A percentile compares a stretch with the other conserved stretches of the same genome.
Evolutionary conservation across 345 rosid species (phyloP).

Genomic region (Bruguiera gymnorhiza): DNA sequence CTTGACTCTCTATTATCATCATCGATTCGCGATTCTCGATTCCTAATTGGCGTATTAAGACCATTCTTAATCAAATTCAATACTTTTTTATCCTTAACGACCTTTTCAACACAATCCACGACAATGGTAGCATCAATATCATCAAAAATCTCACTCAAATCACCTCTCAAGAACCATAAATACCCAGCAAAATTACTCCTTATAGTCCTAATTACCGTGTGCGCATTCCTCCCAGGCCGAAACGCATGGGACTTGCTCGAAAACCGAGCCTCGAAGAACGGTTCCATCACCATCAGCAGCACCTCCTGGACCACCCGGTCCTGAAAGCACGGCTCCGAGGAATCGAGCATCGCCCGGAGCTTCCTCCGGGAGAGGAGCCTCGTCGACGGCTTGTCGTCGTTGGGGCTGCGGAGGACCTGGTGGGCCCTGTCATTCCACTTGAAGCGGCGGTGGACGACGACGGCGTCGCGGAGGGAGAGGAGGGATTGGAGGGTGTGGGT

Average conservation of each 20-base stretch:
- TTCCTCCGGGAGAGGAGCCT: slow-evolving; percentile 55
- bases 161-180: slow-evolving; percentile 85
- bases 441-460: slow-evolving; percentile 51
- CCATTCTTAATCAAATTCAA: slow-evolving; percentile 57
- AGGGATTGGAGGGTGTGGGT: slow-evolving; percentile 59
- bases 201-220: slow-evolving; percentile 80
- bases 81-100: slow-evolving; percentile 68
- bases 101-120: slow-evolving; percentile 53
- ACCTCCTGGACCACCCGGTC: slow-evolving; percentile 92
- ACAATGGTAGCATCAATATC: slow-evolving; percentile 47
- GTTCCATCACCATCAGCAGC: slow-evolving; percentile 76
- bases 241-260: slow-evolving; percentile 69
- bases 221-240: slow-evolving; percentile 90
- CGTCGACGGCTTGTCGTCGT: slow-evolving; percentile 43
- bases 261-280: slow-evolving; percentile 75
- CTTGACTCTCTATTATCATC: slow-evolving; percentile 36
- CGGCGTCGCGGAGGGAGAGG: slow-evolving; percentile 65
- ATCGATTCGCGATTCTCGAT: slow-evolving; percentile 19
- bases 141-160: slow-evolving; percentile 58
- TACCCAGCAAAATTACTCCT: slow-evolving; percentile 90
- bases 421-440: slow-evolving; percentile 69
- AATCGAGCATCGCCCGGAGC: slow-evolving; percentile 43
- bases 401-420: slow-evolving; percentile 66
- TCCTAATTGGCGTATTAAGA: slow-evolving; percentile 33
- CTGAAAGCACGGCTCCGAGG: slow-evolving; percentile 68